Evolutionary conservation across 148 eudicot species (phyloP), one percentile per base, ranked within the genome.

Genomic region (Rhododendron ovatum): DNA sequence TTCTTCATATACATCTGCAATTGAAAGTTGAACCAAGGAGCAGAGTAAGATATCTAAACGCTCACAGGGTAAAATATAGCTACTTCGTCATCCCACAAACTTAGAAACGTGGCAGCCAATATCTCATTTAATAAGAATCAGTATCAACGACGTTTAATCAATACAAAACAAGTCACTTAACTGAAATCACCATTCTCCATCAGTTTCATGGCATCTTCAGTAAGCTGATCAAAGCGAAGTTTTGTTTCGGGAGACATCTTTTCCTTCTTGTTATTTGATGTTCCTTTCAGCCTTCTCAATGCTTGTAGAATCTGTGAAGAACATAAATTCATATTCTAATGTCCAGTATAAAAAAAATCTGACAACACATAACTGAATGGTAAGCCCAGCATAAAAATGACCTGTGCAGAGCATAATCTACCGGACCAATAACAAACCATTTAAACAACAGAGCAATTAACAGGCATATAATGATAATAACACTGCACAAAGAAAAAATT

Each of bases 141-240:
- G 59, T 76, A 82, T 84, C 51, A 73, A 84, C 33, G 9, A 28
- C 48, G 30, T 18, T 81, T 22, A 48, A 41, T 13, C 43, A 13
- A 33, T 43, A 30, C 35, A 30, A 63, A 61, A 86, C 12, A 9
- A 90, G 80, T 59, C 82, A 84, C 93, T 89, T 84, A 93, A 96
- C 99, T 89, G 91, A 93, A 95, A 71, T 97, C 99, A 78, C 99
- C 99, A 86, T 91, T 92, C 80, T 97, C 98, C 96, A 97, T 91
- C 88, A 97, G 91, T 84, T 87, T 94, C 98, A 95, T 93, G 53
- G 99, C 98, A 92, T 97, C 98, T 95, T 97, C 99, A 48, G 99
- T 97, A 57, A 97, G 95, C 90, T 97, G 98, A 85, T 97, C 99
- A 93, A 97, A 97, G 33, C 89, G 83, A 85, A 53, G 86, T 90